Conservation (phyloP, 306 rosid genomes). For the Spatholobus suberectus region DNA sequence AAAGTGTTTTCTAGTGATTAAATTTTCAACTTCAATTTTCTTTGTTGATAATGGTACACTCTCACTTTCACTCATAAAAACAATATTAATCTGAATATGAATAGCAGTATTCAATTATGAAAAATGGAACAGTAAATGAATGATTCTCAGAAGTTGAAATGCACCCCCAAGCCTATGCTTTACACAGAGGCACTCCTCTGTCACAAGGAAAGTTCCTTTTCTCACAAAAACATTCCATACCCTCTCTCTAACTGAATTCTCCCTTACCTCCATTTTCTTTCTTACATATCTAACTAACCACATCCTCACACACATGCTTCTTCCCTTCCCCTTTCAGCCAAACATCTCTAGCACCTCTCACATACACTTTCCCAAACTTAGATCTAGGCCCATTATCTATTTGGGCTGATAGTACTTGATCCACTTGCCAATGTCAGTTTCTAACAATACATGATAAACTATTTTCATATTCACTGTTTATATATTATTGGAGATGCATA, state of each 20-base stretch:
- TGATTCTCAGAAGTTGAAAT: not conserved
- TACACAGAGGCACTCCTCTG: not conserved
- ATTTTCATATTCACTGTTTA: conserved; percentile 10
- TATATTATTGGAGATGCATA: conserved; percentile 14
- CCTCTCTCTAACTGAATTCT: not conserved
- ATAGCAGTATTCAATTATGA: not conserved
- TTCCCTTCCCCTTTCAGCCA: not conserved
- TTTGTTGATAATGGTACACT: not conserved
- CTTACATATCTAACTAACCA: not conserved
- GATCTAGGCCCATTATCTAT: not conserved
- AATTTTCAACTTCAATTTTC: conserved; percentile 7
- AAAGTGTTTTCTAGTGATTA: conserved; percentile 20
- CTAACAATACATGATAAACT: not conserved
- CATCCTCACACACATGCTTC: not conserved
- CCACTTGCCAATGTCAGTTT: not conserved
- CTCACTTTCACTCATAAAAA: not conserved
- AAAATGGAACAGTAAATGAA: not conserved
- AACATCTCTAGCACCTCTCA: not conserved
- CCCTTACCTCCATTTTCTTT: not conserved
- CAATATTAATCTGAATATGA: not conserved
- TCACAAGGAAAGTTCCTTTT: not conserved
- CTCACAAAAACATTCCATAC: not conserved
- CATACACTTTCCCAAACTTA: not conserved
- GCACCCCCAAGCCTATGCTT: not conserved
- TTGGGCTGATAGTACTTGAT: not conserved